Evolutionary conservation across 2,329 filamentous ascomycete genomes (phyloP), one percentile per base, ranked within the genome.

Genomic region (Phymatotrichopsis omnivora): DNA sequence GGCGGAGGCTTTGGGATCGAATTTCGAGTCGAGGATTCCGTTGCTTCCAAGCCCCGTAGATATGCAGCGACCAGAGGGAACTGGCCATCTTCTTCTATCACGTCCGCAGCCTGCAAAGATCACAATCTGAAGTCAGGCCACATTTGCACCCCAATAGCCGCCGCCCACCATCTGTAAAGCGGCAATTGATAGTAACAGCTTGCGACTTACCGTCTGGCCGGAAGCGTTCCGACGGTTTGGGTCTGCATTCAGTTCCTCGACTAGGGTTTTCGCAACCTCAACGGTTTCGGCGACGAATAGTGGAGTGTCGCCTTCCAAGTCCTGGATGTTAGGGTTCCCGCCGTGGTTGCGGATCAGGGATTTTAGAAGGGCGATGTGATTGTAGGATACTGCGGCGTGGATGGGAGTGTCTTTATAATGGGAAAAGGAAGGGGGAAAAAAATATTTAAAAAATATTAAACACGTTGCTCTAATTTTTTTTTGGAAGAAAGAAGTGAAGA

Each of bases 241-340:
- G 57, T 93, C 78, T 24, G 82, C 75, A 4, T 78, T 76, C 3
- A 96, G 69, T 63, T 94, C 85, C 59, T 93, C 85, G 3, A 96
- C 75, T 6, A 98, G 69, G 41, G 80, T 74, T 57, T 75, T 76
- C 16, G 89, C 89, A 32, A 85, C 80, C 3, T 83, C 79, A 37
- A 82, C 69, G 0, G 77, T 84, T 65, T 98, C 91, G 22, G 80
- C 78, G n/a, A 86, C 85, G 60, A 94, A 98, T 4, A 98, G 70
- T n/a, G 89, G 82, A 1, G 89, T 95, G 66, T 98, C 91, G 45
- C 79, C 76, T 62, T 98, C 91, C 63, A 94, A 85, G 61, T 98
- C 91, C 55, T 74, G 75, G 41, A 95, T 68, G 61, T 95, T 80
- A 36, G 86, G 75, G 49, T 87, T 70, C 19, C 89, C 87, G 10